Evolutionary conservation across 1,284 basidiomycete genomes (phyloP).

Genomic region (Violaceomyces palustris): DNA sequence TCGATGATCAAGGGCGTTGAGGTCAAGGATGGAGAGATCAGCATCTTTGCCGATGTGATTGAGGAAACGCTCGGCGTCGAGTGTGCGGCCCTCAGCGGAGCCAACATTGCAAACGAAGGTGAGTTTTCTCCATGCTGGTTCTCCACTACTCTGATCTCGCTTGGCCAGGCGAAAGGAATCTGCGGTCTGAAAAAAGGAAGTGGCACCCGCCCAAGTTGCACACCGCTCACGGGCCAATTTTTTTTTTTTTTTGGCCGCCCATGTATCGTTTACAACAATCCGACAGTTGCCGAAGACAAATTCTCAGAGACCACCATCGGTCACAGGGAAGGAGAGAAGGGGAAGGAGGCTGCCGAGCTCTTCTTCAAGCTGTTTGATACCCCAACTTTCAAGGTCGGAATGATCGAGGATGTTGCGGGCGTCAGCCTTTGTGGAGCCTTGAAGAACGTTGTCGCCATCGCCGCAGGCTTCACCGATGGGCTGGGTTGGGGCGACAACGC

Average conservation of each 20-base stretch:
- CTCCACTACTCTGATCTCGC: no score
- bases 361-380: slow-evolving; percentile 56
- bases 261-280: no score
- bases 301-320: slow-evolving; percentile 61
- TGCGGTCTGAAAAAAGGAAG: no score
- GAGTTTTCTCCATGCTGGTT: no score
- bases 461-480: slow-evolving; percentile 60
- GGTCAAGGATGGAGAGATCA: slow-evolving; percentile 56
- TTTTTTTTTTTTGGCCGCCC: no score
- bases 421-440: slow-evolving; percentile 61
- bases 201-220: no score
- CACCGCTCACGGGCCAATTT: no score
- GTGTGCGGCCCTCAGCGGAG: slow-evolving; percentile 59
- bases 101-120: slow-evolving; percentile 61
- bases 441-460: slow-evolving; percentile 61
- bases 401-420: slow-evolving; percentile 60
- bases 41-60: slow-evolving; percentile 61
- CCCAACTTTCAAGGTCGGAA: slow-evolving; percentile 57
- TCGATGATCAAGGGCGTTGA: slow-evolving; percentile 54
- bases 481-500: slow-evolving; percentile 60
- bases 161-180: no score
- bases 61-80: slow-evolving; percentile 57
- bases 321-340: slow-evolving; percentile 53
- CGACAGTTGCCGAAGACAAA: slow-evolving; percentile 56
- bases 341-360: slow-evolving; percentile 29